Conservation (phyloP, 2,329 filamentous ascomycete genomes). For the Dryadomyces sulphureus region DNA sequence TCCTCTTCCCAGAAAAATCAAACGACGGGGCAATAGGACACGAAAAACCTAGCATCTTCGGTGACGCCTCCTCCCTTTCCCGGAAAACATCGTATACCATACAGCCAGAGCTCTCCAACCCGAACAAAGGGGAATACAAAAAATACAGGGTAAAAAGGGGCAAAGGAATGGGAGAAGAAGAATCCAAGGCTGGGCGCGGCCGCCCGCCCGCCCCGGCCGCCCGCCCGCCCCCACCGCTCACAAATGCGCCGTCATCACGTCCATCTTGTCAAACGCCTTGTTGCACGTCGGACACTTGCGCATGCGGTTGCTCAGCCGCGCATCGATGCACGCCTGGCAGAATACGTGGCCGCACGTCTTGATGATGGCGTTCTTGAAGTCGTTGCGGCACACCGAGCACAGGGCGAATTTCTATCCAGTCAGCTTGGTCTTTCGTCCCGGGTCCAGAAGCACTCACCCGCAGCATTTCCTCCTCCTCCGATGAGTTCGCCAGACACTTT, state of each 20-base stretch:
- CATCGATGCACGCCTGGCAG: slow-evolving; percentile 80
- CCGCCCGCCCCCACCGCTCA: slow-evolving; percentile 6
- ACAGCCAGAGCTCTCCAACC: background rate
- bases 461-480: slow-evolving; percentile 71
- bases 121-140: slow-evolving; percentile 1
- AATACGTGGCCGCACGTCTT: slow-evolving; percentile 94
- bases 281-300: slow-evolving; percentile 93
- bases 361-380: slow-evolving; percentile 87
- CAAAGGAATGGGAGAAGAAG: background rate
- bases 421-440: slow-evolving; percentile 15
- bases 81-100: slow-evolving; percentile 4
- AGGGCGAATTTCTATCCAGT: slow-evolving; percentile 53
- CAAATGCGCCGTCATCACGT: slow-evolving; percentile 61
- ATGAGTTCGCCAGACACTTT: slow-evolving; percentile 68
- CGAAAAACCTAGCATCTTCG: background rate
- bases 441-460: slow-evolving; percentile 46
- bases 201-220: background rate
- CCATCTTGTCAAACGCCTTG: slow-evolving; percentile 78
- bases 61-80: slow-evolving; percentile 1
- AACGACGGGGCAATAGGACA: background rate
- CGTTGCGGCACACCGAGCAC: slow-evolving; percentile 82
- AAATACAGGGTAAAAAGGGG: background rate
- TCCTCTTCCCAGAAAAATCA: too few species aligned
- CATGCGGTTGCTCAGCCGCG: slow-evolving; percentile 76
- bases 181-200: background rate